phyloP scores from a whole-genome alignment of 345 rosid species.

The Geranium rotundifolium region DNA sequence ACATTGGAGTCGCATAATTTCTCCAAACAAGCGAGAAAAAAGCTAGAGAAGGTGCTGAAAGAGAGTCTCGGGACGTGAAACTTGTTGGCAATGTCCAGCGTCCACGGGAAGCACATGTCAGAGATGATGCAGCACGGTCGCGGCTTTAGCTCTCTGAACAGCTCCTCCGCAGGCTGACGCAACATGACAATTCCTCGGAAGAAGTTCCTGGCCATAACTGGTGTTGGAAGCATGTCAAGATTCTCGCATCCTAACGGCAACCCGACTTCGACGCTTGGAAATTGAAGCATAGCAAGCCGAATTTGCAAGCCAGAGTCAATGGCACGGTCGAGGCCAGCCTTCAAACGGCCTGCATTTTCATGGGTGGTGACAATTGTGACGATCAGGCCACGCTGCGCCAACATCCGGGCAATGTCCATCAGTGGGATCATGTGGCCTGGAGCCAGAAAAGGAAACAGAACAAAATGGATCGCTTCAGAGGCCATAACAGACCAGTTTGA shows the following conservation, averaged over 20 bases:
- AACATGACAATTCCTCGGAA: constrained; percentile 15
- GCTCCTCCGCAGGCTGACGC: constrained; percentile 20
- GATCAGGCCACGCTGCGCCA: constrained; percentile 19
- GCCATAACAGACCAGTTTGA: background rate
- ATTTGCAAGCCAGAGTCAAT: constrained; percentile 15
- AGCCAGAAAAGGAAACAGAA: constrained; percentile 30
- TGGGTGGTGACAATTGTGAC: background rate
- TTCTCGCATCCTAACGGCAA: constrained; percentile 33
- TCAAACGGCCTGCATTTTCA: constrained; percentile 9
- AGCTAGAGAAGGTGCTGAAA: background rate
- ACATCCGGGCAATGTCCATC: constrained; percentile 24
- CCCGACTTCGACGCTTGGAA: constrained; percentile 25
- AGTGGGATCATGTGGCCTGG: constrained; percentile 42
- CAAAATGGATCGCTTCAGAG: constrained; percentile 9
- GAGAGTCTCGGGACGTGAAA: background rate
- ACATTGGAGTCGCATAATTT: background rate
- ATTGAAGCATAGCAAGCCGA: constrained; percentile 19
- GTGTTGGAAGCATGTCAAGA: constrained; percentile 29
- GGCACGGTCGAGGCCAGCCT: constrained; percentile 12
- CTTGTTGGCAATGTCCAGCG: background rate
- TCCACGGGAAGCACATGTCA: background rate
- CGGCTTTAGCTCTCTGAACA: constrained; percentile 6
- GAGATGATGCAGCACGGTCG: constrained; percentile 6
- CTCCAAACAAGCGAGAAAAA: background rate
- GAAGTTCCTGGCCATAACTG: constrained; percentile 16